Evolutionary conservation across 2,329 filamentous ascomycete genomes (phyloP).

Genomic region (Talaromyces rugulosus): DNA sequence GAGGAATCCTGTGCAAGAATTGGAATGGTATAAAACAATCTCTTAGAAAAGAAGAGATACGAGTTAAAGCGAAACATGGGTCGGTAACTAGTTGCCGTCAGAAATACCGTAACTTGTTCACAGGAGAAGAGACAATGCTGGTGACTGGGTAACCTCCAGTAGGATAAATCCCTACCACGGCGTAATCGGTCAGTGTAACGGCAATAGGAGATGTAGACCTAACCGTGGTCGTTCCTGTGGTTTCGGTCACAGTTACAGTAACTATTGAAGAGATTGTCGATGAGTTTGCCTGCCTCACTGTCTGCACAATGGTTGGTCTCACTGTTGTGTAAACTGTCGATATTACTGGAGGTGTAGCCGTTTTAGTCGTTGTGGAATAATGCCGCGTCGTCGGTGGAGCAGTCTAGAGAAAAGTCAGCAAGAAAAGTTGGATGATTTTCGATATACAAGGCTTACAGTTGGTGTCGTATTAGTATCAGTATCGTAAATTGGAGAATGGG

Average conservation of each 20-base stretch:
- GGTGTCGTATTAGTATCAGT: too few relatives aligned
- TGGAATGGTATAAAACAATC: background rate
- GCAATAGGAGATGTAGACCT: background rate
- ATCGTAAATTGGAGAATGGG: background rate
- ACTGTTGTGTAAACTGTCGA: background rate
- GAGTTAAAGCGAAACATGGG: background rate
- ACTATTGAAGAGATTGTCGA: background rate
- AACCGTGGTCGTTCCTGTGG: background rate
- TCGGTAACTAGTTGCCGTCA: background rate
- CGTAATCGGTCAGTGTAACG: background rate
- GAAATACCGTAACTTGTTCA: background rate
- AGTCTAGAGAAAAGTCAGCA: background rate
- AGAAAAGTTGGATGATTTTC: background rate
- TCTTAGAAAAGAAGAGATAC: background rate
- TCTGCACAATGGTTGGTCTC: background rate
- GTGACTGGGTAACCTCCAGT: background rate
- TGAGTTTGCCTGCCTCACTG: background rate
- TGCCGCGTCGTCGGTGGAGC: background rate
- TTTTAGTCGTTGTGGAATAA: background rate
- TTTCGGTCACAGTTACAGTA: background rate
- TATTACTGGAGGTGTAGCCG: background rate
- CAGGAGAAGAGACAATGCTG: background rate
- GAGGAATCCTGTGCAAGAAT: background rate
- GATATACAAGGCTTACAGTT: background rate
- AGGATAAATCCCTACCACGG: background rate